phyloP scores from a whole-genome alignment of 2,329 filamentous ascomycete species.

The Alternaria dauci region DNA sequence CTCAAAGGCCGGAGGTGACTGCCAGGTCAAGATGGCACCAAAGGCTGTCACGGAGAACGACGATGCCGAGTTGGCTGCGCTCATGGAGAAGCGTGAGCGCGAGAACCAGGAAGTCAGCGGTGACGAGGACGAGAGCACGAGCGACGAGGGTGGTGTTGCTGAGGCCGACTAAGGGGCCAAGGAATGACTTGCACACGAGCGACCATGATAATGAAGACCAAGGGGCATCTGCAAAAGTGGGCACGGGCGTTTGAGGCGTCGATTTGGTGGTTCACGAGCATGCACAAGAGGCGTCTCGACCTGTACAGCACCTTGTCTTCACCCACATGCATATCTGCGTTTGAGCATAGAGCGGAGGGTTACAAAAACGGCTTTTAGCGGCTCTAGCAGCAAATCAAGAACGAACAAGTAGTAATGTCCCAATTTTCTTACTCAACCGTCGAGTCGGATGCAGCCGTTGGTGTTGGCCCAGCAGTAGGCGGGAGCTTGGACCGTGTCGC shows the following conservation, averaged over 20 bases:
- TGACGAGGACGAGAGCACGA: slow-evolving; percentile 95
- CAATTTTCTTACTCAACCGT: background rate
- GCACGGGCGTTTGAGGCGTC: slow-evolving; percentile 40
- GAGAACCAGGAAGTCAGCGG: slow-evolving; percentile 98
- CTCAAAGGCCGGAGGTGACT: slow-evolving; percentile 76
- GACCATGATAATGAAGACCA: slow-evolving; percentile 23
- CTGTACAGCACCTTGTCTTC: slow-evolving; percentile 21
- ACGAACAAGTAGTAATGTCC: background rate
- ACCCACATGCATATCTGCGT: slow-evolving; percentile 2
- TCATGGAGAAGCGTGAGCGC: slow-evolving; percentile 98
- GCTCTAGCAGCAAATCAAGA: slow-evolving; percentile 8
- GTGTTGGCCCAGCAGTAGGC: slow-evolving; percentile 3
- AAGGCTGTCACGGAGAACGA: slow-evolving; percentile 99
- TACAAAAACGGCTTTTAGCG: background rate
- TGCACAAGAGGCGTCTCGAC: slow-evolving; percentile 28
- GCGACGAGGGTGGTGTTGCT: slow-evolving; percentile 75
- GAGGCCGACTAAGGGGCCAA: slow-evolving; percentile 43
- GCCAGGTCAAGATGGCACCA: slow-evolving; percentile 96
- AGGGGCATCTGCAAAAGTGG: slow-evolving; percentile 32
- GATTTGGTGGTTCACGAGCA: slow-evolving; percentile 26
- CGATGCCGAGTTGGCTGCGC: slow-evolving; percentile 92
- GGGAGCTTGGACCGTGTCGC: slow-evolving; percentile 24
- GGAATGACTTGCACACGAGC: slow-evolving; percentile 20
- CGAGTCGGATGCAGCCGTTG: background rate
- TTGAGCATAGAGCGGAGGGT: background rate